Percentiles rank a stretch among this genome's conserved stretches.
Conservation (phyloP, 345 rosid species). For the Lenwebbia sp. region DNA sequence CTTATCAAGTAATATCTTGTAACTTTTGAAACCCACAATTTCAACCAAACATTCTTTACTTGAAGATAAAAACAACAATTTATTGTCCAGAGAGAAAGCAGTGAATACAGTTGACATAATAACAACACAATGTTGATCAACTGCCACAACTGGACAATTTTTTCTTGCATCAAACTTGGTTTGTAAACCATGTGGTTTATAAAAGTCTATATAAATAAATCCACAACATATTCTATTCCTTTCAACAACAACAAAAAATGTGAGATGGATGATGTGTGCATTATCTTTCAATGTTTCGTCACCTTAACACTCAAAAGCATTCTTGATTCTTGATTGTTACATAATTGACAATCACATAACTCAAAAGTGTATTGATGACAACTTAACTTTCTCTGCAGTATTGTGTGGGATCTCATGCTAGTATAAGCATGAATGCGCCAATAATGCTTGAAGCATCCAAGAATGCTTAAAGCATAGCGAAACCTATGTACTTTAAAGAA, state of each 20-base stretch:
- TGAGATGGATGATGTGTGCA: background rate
- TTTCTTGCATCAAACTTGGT: background rate
- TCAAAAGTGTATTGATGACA: background rate
- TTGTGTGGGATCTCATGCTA: background rate
- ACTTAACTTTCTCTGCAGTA: background rate
- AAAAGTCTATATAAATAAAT: background rate
- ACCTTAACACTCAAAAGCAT: background rate
- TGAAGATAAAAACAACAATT: background rate
- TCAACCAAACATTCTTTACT: background rate
- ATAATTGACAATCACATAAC: background rate
- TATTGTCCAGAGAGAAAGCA: background rate
- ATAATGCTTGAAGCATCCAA: background rate
- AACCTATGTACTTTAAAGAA: background rate
- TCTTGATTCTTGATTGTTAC: background rate
- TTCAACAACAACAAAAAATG: background rate
- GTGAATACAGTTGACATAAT: background rate
- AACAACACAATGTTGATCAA: background rate
- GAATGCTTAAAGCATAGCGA: background rate
- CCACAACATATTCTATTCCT: background rate
- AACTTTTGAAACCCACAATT: background rate
- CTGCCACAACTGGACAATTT: background rate
- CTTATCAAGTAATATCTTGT: background rate
- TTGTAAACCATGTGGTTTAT: background rate
- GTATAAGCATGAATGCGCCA: background rate
- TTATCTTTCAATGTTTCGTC: background rate